phyloP scores from a whole-genome alignment of 148 eudicot genomes.

The Tetragonia tetragonoides region DNA sequence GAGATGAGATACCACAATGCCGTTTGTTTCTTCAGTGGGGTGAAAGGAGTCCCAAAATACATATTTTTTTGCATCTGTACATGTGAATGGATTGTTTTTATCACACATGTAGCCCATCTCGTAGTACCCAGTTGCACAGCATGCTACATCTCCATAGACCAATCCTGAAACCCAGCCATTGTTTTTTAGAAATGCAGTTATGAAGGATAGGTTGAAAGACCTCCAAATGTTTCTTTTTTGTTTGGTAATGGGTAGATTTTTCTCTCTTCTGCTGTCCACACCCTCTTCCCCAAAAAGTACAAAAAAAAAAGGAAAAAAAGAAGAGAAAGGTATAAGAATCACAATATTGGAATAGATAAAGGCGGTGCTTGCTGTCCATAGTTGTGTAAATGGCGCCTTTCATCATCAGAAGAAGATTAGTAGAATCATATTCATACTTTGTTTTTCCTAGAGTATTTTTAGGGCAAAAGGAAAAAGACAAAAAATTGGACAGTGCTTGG shows the following conservation, averaged over 20 bases:
- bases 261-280: background rate
- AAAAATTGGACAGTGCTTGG: background rate
- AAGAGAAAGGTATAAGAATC: background rate
- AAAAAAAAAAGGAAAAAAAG: background rate
- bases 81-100: constrained; percentile 25
- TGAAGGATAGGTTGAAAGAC: background rate
- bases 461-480: background rate
- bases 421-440: background rate
- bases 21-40: constrained; percentile 34
- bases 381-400: background rate
- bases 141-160: constrained; percentile 30
- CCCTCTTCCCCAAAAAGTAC: background rate
- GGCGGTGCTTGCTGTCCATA: background rate
- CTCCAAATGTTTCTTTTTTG: background rate
- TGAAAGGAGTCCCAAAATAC: constrained; percentile 43
- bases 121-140: constrained; percentile 35
- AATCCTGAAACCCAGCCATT: constrained; percentile 29
- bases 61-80: constrained; percentile 32
- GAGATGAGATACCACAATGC: constrained; percentile 29
- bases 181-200: background rate
- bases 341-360: background rate
- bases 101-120: constrained; percentile 39
- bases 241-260: background rate
- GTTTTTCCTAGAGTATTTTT: background rate
- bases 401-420: background rate